Percentiles rank a stretch among this genome's conserved stretches.
These are phyloP conservation scores for Tilletia setariae DNA, from an alignment of 1,284 basidiomycete genomes.

Conservation along the genomic window DNA sequence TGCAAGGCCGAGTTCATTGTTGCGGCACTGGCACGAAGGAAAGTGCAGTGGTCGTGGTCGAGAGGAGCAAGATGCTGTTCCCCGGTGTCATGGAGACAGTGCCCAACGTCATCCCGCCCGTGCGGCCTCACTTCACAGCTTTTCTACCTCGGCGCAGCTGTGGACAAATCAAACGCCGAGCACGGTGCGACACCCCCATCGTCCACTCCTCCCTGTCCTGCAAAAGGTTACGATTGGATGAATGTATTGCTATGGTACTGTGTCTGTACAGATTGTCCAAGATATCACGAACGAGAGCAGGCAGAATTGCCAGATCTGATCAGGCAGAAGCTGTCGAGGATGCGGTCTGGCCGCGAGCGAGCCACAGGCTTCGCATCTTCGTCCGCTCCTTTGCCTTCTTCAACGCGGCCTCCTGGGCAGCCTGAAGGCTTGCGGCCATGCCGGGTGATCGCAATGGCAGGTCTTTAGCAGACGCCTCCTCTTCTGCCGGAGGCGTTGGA, in stretches of 20 bases:
- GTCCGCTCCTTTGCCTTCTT: background rate
- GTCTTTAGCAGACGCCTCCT: background rate
- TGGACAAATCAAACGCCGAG: background rate
- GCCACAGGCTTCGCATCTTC: slow-evolving; percentile 13
- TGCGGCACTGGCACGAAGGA: background rate
- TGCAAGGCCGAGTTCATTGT: slow-evolving; percentile 41
- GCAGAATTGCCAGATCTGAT: background rate
- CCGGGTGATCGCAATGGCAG: background rate
- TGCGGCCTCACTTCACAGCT: too few relatives aligned
- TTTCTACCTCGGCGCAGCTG: too few relatives aligned
- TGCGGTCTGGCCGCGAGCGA: background rate
- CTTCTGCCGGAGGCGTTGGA: background rate
- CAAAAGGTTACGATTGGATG: too few relatives aligned
- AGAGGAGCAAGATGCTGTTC: background rate
- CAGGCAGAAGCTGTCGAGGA: too few relatives aligned
- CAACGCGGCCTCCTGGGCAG: slow-evolving; percentile 6
- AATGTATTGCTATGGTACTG: too few relatives aligned
- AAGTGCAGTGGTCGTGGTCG: background rate
- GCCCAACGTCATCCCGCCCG: background rate
- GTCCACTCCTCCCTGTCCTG: too few relatives aligned
- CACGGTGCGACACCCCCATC: background rate
- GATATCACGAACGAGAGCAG: background rate
- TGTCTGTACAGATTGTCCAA: too few relatives aligned
- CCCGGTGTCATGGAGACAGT: background rate
- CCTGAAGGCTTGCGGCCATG: background rate